A percentile compares a stretch with the other conserved stretches of the same genome.
These are phyloP conservation scores for Phyllosticta paracitricarpa DNA, from an alignment of 2,329 filamentous ascomycete species.

Conservation along the genomic window DNA sequence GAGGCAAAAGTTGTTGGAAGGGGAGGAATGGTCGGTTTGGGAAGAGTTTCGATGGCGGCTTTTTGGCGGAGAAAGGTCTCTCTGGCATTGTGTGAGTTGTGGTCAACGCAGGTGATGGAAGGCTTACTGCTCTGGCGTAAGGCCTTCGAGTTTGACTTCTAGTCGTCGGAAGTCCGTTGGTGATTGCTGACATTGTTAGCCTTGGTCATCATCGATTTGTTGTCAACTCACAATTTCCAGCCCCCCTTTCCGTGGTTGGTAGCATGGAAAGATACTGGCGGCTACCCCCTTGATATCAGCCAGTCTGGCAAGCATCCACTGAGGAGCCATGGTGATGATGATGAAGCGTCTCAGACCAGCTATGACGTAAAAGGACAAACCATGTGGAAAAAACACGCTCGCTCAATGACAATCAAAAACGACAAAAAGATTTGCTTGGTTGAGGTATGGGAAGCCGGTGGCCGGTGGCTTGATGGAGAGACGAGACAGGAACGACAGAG, in stretches of 20 bases:
- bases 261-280: conserved; percentile 18
- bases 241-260: conserved; percentile 11
- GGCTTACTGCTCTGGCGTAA: conserved; percentile 21
- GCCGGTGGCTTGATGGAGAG: neutral
- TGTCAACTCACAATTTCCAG: conserved; percentile 16
- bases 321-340: neutral
- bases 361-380: conserved; percentile 5
- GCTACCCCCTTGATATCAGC: neutral
- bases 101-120: neutral
- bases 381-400: conserved; percentile 10
- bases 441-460: neutral
- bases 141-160: conserved; percentile 18
- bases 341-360: neutral
- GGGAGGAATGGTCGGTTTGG: conserved; percentile 1
- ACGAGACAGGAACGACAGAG: conserved; percentile 5
- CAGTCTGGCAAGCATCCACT: neutral
- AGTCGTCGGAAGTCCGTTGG: conserved; percentile 15
- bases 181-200: neutral
- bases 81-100: conserved; percentile 9
- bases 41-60: conserved; percentile 20
- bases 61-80: conserved; percentile 22
- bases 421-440: neutral
- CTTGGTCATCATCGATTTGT: neutral
- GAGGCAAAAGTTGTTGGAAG: neutral
- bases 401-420: neutral